A percentile compares a stretch with the other conserved stretches of the same genome.
Evolutionary conservation across 2,329 filamentous ascomycete genomes (phyloP).

Genomic region (Diplodia sapinea): DNA sequence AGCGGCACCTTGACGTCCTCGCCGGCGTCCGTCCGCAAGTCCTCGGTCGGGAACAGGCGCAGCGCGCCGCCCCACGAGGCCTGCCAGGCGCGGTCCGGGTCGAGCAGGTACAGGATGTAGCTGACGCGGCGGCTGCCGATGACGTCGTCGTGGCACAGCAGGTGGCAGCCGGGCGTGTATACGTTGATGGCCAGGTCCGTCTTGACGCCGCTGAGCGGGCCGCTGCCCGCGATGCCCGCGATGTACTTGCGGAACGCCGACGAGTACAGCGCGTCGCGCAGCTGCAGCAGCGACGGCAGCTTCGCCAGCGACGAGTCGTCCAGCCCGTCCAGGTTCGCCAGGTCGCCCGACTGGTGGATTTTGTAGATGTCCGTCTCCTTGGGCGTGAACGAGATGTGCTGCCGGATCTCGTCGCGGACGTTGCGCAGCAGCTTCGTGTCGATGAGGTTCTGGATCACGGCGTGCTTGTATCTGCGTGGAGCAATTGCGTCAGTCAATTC

Average conservation of each 20-base stretch:
- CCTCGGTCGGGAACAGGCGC: slow-evolving; percentile 77
- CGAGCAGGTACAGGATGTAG: slow-evolving; percentile 95
- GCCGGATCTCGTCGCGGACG: slow-evolving; percentile 86
- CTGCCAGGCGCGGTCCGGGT: slow-evolving; percentile 90
- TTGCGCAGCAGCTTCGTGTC: slow-evolving; percentile 80
- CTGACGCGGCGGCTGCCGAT: slow-evolving; percentile 96
- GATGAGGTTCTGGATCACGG: slow-evolving; percentile 83
- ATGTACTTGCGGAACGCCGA: slow-evolving; percentile 87
- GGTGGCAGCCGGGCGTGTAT: slow-evolving; percentile 93
- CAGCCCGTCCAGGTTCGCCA: slow-evolving; percentile 94
- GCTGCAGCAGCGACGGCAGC: slow-evolving; percentile 83
- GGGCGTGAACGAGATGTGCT: slow-evolving; percentile 92
- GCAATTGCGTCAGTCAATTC: neutral
- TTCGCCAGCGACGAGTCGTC: slow-evolving; percentile 84
- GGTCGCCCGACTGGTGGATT: slow-evolving; percentile 96
- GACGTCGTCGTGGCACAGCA: slow-evolving; percentile 97
- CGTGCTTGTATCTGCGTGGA: slow-evolving; percentile 76
- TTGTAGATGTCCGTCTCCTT: slow-evolving; percentile 99
- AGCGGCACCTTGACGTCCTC: slow-evolving; percentile 78
- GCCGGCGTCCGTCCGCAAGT: slow-evolving; percentile 69
- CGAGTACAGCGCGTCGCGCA: slow-evolving; percentile 96
- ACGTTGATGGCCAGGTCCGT: slow-evolving; percentile 99
- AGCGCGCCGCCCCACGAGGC: slow-evolving; percentile 91
- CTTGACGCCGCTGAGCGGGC: slow-evolving; percentile 87
- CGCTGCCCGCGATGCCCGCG: slow-evolving; percentile 82